A percentile compares a stretch with the other conserved stretches of the same genome.
Evolutionary conservation across 1,284 basidiomycete genomes (phyloP).

Genomic region (Uromyces viciae-fabae): DNA sequence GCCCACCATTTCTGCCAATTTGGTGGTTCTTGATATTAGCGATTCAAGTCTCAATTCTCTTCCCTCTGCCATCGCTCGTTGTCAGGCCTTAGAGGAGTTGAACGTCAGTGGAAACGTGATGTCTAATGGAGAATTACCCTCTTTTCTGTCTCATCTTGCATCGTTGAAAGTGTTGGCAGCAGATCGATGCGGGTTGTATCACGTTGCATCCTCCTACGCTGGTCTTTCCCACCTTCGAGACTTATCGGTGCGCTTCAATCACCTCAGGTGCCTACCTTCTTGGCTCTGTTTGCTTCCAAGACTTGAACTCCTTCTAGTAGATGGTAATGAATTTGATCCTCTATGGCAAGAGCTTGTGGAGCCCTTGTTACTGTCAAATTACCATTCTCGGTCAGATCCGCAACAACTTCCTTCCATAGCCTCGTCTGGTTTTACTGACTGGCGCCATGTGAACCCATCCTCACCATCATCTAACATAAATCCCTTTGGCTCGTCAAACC

Average conservation of each 20-base stretch:
- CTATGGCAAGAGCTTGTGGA: conserved; percentile 84
- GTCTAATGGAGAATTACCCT: conserved; percentile 65
- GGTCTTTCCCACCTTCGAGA: conserved; percentile 57
- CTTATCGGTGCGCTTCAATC: conserved; percentile 66
- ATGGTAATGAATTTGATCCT: conserved; percentile 87
- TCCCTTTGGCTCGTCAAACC: not conserved
- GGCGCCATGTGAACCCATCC: not conserved
- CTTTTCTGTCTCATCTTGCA: conserved; percentile 70
- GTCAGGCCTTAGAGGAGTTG: conserved; percentile 80
- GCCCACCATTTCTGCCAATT: not conserved
- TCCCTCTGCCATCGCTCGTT: conserved; percentile 72
- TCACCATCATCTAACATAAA: not conserved
- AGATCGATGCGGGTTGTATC: conserved; percentile 75
- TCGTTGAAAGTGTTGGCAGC: conserved; percentile 81
- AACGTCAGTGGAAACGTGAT: conserved; percentile 88
- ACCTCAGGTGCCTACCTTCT: conserved; percentile 78
- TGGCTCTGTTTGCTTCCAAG: conserved; percentile 79
- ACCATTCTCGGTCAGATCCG: not conserved
- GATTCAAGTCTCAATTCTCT: conserved; percentile 76
- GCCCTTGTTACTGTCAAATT: conserved; percentile 57
- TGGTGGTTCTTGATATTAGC: conserved; percentile 51
- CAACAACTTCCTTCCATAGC: not conserved
- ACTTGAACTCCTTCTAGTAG: conserved; percentile 80
- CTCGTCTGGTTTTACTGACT: not conserved
- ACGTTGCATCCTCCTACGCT: conserved; percentile 60